phyloP scores from a whole-genome alignment of 164 flowering plant genomes.

The Nymphaea thermarum region DNA sequence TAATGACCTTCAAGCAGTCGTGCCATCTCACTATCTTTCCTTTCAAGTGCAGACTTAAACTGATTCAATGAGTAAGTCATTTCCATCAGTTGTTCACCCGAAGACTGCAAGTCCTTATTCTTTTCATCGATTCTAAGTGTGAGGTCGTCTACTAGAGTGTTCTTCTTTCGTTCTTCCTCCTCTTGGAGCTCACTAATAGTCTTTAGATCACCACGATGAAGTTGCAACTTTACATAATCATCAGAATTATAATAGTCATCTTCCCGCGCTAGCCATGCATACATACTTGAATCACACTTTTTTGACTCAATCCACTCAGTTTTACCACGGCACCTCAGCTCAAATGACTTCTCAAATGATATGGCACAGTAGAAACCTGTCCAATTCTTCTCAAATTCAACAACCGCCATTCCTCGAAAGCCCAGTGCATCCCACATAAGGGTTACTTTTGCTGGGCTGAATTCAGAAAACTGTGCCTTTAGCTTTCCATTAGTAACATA shows the following conservation, averaged over 20 bases:
- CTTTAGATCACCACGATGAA: conserved; percentile 60
- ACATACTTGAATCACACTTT: conserved; percentile 28
- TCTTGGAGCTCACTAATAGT: conserved; percentile 52
- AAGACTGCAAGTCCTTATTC: conserved; percentile 24
- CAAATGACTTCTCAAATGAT: conserved; percentile 7
- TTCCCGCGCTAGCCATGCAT: conserved; percentile 92
- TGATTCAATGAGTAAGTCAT: neutral
- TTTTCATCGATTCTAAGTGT: conserved; percentile 57
- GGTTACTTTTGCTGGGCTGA: conserved; percentile 7
- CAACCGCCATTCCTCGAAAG: conserved; percentile 7
- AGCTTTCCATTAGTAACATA: conserved; percentile 5
- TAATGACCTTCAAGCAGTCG: neutral
- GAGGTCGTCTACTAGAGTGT: conserved; percentile 49
- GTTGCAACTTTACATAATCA: conserved; percentile 49
- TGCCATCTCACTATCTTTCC: neutral
- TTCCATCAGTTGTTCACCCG: neutral
- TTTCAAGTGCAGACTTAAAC: neutral
- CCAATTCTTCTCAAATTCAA: conserved; percentile 11
- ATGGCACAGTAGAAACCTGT: conserved; percentile 9
- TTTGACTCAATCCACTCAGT: conserved; percentile 40
- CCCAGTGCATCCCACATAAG: conserved; percentile 8
- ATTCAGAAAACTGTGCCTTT: conserved; percentile 5
- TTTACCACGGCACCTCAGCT: conserved; percentile 27
- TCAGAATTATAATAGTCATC: conserved; percentile 42
- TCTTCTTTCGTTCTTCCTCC: conserved; percentile 65